Evolutionary conservation across 805 yeast species (phyloP), one percentile per base, ranked within the genome.

Genomic region (Maudiozyma serrabonitensis): DNA sequence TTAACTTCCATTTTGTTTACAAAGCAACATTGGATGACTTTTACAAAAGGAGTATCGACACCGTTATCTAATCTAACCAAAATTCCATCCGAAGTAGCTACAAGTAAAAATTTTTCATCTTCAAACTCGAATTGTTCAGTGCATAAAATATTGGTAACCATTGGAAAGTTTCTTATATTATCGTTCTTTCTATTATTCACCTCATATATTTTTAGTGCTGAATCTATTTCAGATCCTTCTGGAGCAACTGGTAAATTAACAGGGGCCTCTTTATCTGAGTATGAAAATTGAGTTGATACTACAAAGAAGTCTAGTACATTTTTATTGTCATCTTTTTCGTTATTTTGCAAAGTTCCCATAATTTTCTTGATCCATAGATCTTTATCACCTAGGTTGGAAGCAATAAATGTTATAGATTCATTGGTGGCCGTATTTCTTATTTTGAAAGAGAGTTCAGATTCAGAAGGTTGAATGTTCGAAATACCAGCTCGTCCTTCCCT

Each of bases 11-110:
- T 65, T 56, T 80, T 82, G 4, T 76, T 70, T 12, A 84, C 79
- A 47, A 74, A 75, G 6, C 67, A 50, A 34, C 80, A 62, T 52
- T 76, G 55, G 15, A 61, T 38, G 19, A 61, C 45, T 39, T 49
- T 57, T 2, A 56, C 50, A 45, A 62, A 59, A 7, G 46, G 45
- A 28, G 41, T 39, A 12, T 50, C 52, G 4, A 18, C 44, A 1
- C 46, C 56, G 7, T 35, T 38, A 8, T 56, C 55, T 31, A 43
- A 21, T 11, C 74, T 63, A 53, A 85, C 64, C 55, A 75, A 84
- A 1, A 88, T 65, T 0, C 96, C 95, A 47, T 71, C 66, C 1
- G 73, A 73, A 2, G 84, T 70, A 1, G 93, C 95, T 19, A 83
- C 60, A 2, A 85, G 62, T 41, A 72, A 63, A 51, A 75, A 82